Evolutionary conservation across 2,329 filamentous ascomycete genomes (phyloP), one percentile per base, ranked within the genome.

Genomic region (Pseudogymnoascus sp.): DNA sequence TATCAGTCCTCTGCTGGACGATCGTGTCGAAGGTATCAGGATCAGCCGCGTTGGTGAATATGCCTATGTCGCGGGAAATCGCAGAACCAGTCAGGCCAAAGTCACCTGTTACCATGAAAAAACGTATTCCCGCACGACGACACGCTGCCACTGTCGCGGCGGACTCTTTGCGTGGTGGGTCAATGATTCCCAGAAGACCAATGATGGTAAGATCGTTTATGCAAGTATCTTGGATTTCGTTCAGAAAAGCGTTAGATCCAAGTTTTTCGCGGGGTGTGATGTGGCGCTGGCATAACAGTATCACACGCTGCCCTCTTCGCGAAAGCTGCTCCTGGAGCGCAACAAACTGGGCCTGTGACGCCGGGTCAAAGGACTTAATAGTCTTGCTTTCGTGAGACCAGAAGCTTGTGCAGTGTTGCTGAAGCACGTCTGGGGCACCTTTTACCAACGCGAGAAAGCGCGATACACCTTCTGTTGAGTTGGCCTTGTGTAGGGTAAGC

Each of bases 91-190:
- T 92, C n/a, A 91, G 80, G 41, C 86, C 86, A 71, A 89, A 91
- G 71, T 92, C 89, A 3, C 89, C 89, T 1, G 89, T 92, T 66
- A 83, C 89, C 89, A 92, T 92, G 73, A 89, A 87, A 41, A 91
- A 84, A 13, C 86, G 80, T 62, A 92, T 88, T 1, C 87, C 87
- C 1, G 89, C 89, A 0, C 82, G 80, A 3, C 88, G 83, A 14
- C 91, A 79, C 0, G 82, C 88, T 13, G 78, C 75, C 36, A 85
- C 77, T 0, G 85, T 83, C 5, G 78, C 77, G 0, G 82, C 79
- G 36, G 85, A 85, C 68, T 86, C 84, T 43, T 81, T 77, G 62
- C 83, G 77, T 6, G 82, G 82, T 25, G 83, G 83, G 68, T 86
- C 83, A 10, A n/a, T 54, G 62, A 81, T 80, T 4, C 81, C 82